Conservation (phyloP, 306 rosid genomes). For the Ammopiptanthus mongolicus region DNA sequence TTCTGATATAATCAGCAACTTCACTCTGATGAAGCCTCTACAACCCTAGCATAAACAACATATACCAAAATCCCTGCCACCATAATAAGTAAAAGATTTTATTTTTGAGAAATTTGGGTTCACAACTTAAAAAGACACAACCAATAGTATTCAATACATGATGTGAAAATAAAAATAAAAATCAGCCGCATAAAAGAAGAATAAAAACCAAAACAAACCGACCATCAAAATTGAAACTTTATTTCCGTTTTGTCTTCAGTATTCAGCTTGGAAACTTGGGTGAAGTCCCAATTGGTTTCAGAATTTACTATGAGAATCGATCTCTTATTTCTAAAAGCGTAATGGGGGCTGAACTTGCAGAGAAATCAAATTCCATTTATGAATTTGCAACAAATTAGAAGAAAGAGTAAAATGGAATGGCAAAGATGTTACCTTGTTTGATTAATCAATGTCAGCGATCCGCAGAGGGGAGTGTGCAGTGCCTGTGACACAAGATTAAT, state of each 20-base stretch:
- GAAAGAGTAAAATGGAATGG: background rate
- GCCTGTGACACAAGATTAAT: background rate
- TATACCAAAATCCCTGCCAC: conserved; percentile 29
- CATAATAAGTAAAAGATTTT: background rate
- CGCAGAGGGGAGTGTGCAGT: background rate
- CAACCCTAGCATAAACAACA: conserved; percentile 14
- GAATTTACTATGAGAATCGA: background rate
- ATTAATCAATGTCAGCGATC: conserved; percentile 3
- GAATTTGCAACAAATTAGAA: background rate
- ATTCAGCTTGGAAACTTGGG: conserved; percentile 8
- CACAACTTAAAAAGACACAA: background rate
- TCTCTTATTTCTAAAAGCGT: background rate
- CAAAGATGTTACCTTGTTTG: background rate
- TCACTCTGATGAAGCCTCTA: conserved; percentile 10
- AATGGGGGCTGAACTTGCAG: conserved; percentile 5
- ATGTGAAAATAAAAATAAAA: background rate
- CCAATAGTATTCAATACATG: background rate
- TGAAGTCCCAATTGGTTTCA: background rate
- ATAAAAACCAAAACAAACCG: background rate
- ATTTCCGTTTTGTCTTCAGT: background rate
- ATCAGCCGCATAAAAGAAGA: background rate
- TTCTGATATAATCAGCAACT: conserved; percentile 4
- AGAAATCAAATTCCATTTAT: background rate
- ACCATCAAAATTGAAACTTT: conserved; percentile 11
- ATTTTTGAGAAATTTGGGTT: background rate